phyloP scores from a whole-genome alignment of 1,284 basidiomycete genomes.

The Sanghuangporus sanghuang region DNA sequence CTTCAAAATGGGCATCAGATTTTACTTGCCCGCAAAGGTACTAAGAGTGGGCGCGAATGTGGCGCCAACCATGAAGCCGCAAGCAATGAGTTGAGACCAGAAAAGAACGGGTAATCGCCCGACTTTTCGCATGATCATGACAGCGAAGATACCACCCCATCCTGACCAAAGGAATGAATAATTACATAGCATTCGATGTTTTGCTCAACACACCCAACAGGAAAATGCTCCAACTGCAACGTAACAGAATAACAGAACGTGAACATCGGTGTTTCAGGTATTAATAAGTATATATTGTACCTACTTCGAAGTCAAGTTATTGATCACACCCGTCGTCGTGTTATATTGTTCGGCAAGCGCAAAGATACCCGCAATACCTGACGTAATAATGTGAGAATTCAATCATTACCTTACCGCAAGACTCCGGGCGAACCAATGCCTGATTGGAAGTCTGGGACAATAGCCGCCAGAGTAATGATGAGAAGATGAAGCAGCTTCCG shows the following conservation, averaged over 20 bases:
- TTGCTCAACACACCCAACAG: slow-evolving; percentile 40
- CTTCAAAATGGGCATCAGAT: background rate
- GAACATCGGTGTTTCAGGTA: background rate
- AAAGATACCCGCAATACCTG: slow-evolving; percentile 57
- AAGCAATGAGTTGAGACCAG: slow-evolving; percentile 54
- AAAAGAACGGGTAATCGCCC: slow-evolving; percentile 59
- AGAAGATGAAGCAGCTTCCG: slow-evolving; percentile 51
- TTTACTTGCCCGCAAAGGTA: slow-evolving; percentile 43
- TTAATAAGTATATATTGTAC: slow-evolving; percentile 22
- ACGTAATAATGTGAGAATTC: background rate
- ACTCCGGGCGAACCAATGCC: slow-evolving; percentile 44
- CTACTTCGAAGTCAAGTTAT: slow-evolving; percentile 58
- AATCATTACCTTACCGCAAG: background rate
- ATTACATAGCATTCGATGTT: background rate
- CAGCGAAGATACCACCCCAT: slow-evolving; percentile 56
- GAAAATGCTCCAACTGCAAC: slow-evolving; percentile 60
- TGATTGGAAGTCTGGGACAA: slow-evolving; percentile 67
- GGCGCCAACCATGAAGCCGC: slow-evolving; percentile 47
- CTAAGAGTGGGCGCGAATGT: slow-evolving; percentile 50
- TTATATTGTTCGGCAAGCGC: slow-evolving; percentile 51
- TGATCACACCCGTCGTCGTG: slow-evolving; percentile 55
- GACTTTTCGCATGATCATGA: slow-evolving; percentile 52
- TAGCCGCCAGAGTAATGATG: slow-evolving; percentile 59
- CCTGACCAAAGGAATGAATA: slow-evolving; percentile 29
- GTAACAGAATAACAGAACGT: background rate